Evolutionary conservation across 345 rosid species (phyloP).

Genomic region (Fremontodendron californicum): DNA sequence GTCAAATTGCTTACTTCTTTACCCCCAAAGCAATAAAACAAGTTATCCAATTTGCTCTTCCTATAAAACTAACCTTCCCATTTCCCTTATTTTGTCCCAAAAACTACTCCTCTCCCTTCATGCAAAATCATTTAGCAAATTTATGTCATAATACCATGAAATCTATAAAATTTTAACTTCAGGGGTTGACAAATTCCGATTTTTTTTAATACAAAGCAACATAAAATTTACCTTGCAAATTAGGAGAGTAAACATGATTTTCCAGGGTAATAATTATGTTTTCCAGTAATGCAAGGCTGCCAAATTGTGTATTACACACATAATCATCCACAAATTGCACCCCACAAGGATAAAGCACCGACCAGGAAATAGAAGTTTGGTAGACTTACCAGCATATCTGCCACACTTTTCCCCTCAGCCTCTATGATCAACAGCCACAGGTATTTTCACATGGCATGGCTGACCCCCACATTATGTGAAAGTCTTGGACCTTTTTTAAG

Average conservation of each 20-base stretch:
- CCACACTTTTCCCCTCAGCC: neutral
- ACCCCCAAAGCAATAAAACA: neutral
- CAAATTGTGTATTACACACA: constrained; percentile 8
- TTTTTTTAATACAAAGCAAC: neutral
- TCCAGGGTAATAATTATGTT: constrained; percentile 12
- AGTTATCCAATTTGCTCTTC: neutral
- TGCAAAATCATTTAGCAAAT: no score
- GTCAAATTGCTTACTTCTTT: constrained; percentile 7
- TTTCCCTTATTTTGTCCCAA: neutral
- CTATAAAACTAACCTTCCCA: neutral
- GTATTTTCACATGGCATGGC: constrained; percentile 21
- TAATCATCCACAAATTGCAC: constrained; percentile 7
- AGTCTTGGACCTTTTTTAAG: constrained; percentile 21
- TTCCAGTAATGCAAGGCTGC: constrained; percentile 12
- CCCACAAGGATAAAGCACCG: constrained; percentile 8
- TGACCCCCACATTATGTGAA: constrained; percentile 5
- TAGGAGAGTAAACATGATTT: constrained; percentile 7
- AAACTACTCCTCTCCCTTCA: neutral
- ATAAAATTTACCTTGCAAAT: neutral
- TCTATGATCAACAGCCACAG: constrained; percentile 9
- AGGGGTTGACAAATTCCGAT: neutral
- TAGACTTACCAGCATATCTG: constrained; percentile 21
- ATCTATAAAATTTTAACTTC: neutral
- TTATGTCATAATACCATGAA: neutral
- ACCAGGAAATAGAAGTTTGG: constrained; percentile 31